phyloP scores from a whole-genome alignment of 306 rosid species.

The Casuarina cunninghamiana region DNA sequence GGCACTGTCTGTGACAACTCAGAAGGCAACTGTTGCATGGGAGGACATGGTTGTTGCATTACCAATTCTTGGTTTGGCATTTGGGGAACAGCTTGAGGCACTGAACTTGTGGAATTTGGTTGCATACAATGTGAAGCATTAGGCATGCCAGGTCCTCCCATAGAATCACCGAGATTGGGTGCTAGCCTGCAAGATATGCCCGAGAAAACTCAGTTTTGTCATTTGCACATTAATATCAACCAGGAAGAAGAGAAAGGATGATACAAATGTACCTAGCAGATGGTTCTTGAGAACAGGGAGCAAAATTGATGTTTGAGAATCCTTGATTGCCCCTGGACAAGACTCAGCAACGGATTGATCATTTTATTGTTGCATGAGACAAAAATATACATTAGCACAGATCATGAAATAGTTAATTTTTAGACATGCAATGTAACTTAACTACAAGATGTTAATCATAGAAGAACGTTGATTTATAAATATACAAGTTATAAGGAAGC shows the following conservation, averaged over 20 bases:
- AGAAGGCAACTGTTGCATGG: constrained; percentile 41
- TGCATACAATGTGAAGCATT: constrained; percentile 51
- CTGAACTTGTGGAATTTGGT: constrained; percentile 44
- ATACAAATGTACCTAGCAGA: constrained; percentile 49
- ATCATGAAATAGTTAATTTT: neutral
- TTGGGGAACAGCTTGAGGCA: constrained; percentile 48
- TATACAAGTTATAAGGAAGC: constrained; percentile 24
- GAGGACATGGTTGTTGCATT: constrained; percentile 51
- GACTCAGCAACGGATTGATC: neutral
- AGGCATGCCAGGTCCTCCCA: constrained; percentile 45
- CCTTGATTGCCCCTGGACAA: constrained; percentile 51
- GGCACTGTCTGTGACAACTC: constrained; percentile 38
- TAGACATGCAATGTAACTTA: constrained; percentile 2
- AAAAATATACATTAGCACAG: neutral
- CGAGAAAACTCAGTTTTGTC: neutral
- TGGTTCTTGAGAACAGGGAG: constrained; percentile 54
- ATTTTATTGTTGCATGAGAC: neutral
- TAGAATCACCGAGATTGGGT: constrained; percentile 48
- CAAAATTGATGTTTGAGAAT: constrained; percentile 34
- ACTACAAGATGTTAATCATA: constrained; percentile 5
- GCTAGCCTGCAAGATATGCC: constrained; percentile 48
- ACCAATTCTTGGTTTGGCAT: constrained; percentile 61
- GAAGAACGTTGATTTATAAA: constrained; percentile 12
- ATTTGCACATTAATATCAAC: neutral
- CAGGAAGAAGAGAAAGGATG: constrained; percentile 7